These are phyloP conservation scores for Beauveria bassiana DNA, from an alignment of 2,329 filamentous ascomycete species.

Conservation along the genomic window DNA sequence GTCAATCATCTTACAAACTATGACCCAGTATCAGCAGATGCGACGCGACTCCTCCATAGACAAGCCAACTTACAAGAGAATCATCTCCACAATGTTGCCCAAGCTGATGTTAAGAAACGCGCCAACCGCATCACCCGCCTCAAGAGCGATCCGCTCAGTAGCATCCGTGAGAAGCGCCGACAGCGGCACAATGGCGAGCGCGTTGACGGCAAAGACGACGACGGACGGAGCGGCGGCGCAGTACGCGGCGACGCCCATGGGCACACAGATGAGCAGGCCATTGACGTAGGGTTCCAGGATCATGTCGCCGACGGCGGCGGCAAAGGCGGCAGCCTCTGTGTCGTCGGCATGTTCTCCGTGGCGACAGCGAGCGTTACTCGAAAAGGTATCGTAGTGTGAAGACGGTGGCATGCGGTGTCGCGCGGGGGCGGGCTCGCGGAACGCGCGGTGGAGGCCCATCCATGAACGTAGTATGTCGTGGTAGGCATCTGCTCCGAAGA, in stretches of 20 bases:
- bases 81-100: slow-evolving; percentile 55
- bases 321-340: neutral
- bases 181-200: slow-evolving; percentile 51
- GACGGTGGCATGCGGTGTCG: neutral
- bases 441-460: slow-evolving; percentile 2
- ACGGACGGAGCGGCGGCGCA: slow-evolving; percentile 26
- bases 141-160: slow-evolving; percentile 50
- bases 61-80: slow-evolving; percentile 41
- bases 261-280: slow-evolving; percentile 61
- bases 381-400: neutral
- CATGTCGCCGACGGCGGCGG: slow-evolving; percentile 13
- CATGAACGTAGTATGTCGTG: slow-evolving; percentile 4
- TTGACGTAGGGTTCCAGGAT: slow-evolving; percentile 47
- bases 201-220: slow-evolving; percentile 50
- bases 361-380: neutral
- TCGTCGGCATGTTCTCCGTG: neutral
- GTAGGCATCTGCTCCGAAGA: neutral
- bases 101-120: slow-evolving; percentile 55
- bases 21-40: slow-evolving; percentile 13
- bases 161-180: slow-evolving; percentile 51
- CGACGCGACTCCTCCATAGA: neutral
- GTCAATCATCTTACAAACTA: neutral
- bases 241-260: slow-evolving; percentile 55
- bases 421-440: neutral
- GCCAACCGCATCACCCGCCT: slow-evolving; percentile 50